Base-by-base conservation (phyloP, 2,329 filamentous ascomycete genomes). In the Pseudonectria buxi region DNA sequence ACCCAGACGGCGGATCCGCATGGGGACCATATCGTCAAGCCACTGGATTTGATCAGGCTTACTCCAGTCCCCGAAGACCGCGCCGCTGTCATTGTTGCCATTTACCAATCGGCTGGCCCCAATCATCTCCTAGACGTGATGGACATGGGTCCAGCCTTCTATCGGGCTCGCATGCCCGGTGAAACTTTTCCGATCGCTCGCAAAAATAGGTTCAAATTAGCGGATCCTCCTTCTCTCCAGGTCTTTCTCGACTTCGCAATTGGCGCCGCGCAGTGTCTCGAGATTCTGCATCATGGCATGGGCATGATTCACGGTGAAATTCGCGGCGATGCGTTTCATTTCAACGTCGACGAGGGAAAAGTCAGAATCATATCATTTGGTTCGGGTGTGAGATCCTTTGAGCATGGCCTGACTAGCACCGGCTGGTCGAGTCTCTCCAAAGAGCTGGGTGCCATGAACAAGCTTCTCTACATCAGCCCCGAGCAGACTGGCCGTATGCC, bases 401-500 rank as follows among this genome's bases (percentile, higher is more conserved):
- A 95, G 59, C 86, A 95, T 62, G 86, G 89, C 4, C 69, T 96
- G 32, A 81, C 76, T 7, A 90, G 86, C 51, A 82, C 84, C 14
- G 88, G 88, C 24, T 96, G 90, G 90, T 85, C 83, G 10, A 75
- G 76, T 1, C 64, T 95, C 9, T 90, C 86, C 10, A 82, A 83
- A 40, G 86, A 95, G 57, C 64, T 88, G 7, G 89, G 89, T 3
- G 86, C 88, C 27, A 88, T 87, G 62, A 82, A 89, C 55, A 95
- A 94, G 61, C 69, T 96, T 14, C 78, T 89, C 33, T 95, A 87
- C 55, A 94, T 95, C 55, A 90, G 88, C 30, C 89, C 90, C 0
- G 90, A 96, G 56, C 90, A 95, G 65, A 95, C 90, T 3, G 90
- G 90, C 11, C 81, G 90, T 14, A 83, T 95, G 74, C 86, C 88